These are phyloP conservation scores for Mycena sanguinolenta DNA, from an alignment of 768 basidiomycete species.

Conservation along the genomic window DNA sequence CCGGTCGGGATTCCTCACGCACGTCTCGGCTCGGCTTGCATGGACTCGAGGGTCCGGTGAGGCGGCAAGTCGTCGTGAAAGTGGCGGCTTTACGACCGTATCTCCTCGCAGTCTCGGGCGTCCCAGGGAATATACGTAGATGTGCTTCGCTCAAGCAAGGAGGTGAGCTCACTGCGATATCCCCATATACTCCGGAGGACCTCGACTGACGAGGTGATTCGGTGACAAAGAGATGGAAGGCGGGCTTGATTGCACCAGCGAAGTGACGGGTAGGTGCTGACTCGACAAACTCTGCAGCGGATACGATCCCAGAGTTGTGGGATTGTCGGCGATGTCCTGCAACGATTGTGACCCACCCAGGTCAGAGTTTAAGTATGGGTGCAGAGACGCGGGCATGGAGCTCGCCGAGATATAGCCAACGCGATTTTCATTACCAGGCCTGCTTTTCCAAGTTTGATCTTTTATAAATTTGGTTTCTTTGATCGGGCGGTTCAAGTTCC, in stretches of 20 bases:
- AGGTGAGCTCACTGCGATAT: constrained; percentile 8
- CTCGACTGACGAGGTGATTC: constrained; percentile 18
- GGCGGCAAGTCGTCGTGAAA: neutral
- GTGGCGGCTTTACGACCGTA: constrained; percentile 16
- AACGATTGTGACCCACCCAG: constrained; percentile 41
- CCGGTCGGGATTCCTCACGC: neutral
- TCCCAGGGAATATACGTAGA: constrained; percentile 19
- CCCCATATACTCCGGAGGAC: constrained; percentile 22
- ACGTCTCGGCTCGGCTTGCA: no score
- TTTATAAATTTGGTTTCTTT: no score
- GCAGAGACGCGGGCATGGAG: no score
- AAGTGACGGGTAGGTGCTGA: no score
- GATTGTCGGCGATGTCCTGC: constrained; percentile 33
- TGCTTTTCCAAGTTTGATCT: no score
- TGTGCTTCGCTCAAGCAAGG: constrained; percentile 18
- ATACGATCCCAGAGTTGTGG: no score
- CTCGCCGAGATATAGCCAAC: no score
- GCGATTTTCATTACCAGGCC: no score
- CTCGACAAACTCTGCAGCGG: constrained; percentile 29
- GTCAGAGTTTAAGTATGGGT: constrained; percentile 29
- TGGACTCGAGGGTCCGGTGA: no score
- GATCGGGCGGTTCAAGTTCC: no score
- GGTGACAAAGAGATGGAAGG: constrained; percentile 11
- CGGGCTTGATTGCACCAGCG: no score
- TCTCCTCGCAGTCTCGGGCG: constrained; percentile 18